Base-by-base conservation (phyloP, 2,329 filamentous ascomycete genomes). In the Ampelomyces quisqualis region DNA sequence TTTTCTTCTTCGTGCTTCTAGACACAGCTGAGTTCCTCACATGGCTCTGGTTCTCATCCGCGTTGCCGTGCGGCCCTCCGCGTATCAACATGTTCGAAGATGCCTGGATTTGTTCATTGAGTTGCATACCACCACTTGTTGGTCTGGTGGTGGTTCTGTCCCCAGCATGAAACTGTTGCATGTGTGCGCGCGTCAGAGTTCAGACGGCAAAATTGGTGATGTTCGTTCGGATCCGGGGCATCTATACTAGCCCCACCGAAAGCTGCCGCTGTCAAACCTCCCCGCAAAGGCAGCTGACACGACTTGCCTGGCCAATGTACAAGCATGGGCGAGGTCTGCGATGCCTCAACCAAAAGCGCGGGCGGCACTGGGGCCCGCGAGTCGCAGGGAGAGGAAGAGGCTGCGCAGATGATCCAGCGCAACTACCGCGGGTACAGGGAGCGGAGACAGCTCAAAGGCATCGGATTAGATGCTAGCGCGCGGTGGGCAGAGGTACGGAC, bases 371-470 rank as follows among this genome's bases (percentile, higher is more conserved):
- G 19, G 7, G n/a, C 23, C 14, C 33, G 27, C 17, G 40, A 42
- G 33, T 27, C 49, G n/a, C 19, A 56, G 9, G 47, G 56, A 44
- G 47, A 66, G 43, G 51, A 56, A 34, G 41, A 57, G 14, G 67
- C 67, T 4, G 67, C 66, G 6, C 49, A 60, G 49, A 29, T 64
- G 47, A 70, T 70, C 24, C 67, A 70, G 72, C 81, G 84, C 52
- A 85, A 83, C 18, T 94, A 90, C 63, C 78, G 89, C 22, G 88
- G 88, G 5, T 88, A 94, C 65, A 78, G 86, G 38, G 77, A 80
- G 34, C 78, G 88, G 29, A 73, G 88, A 33, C 83, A 88, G 64
- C 73, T 93, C 55, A 67, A 79, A 27, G 88, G 88, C 0, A 73
- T 85, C 51, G 78, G 79, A 2, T 64, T 94, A 22, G 79, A 86